phyloP scores from a whole-genome alignment of 768 basidiomycete species.

The Rhodotorula graminis region DNA sequence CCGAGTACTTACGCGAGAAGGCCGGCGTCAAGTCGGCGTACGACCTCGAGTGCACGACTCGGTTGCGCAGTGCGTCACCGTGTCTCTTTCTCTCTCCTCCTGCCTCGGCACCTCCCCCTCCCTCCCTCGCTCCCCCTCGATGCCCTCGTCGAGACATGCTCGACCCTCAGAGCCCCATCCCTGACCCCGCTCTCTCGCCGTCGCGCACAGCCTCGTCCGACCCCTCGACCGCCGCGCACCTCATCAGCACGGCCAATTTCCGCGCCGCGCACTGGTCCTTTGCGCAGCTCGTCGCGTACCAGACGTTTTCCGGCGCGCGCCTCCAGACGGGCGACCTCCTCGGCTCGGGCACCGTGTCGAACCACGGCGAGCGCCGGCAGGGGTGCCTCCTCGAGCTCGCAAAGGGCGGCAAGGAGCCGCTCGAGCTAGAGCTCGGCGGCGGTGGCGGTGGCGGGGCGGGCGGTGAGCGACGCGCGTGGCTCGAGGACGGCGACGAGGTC shows the following conservation, averaged over 20 bases:
- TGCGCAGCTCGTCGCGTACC: conserved; percentile 37
- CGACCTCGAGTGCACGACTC: background rate
- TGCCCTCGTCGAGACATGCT: background rate
- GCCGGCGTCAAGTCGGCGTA: conserved; percentile 1
- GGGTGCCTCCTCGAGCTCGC: conserved; percentile 36
- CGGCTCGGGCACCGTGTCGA: conserved; percentile 40
- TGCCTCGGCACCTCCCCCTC: too few relatives aligned
- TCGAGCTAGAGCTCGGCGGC: too few relatives aligned
- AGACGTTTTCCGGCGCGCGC: conserved; percentile 34
- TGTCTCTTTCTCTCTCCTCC: too few relatives aligned
- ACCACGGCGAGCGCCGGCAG: conserved; percentile 1
- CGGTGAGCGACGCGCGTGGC: conserved; percentile 14
- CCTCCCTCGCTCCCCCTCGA: background rate
- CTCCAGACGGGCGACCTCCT: conserved; percentile 39
- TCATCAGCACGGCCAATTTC: conserved; percentile 26
- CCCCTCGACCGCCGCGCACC: conserved; percentile 5
- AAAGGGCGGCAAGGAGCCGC: conserved; percentile 26
- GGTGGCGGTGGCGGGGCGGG: background rate
- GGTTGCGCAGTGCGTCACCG: background rate
- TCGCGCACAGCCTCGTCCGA: background rate
- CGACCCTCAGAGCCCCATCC: background rate
- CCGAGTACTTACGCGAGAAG: background rate
- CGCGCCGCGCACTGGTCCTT: conserved; percentile 30
- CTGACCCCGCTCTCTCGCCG: background rate
- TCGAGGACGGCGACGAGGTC: conserved; percentile 38